Percentiles rank a stretch among this genome's conserved stretches.
phyloP scores from a whole-genome alignment of 2,329 filamentous ascomycete species.

The Calonectria hongkongensis region DNA sequence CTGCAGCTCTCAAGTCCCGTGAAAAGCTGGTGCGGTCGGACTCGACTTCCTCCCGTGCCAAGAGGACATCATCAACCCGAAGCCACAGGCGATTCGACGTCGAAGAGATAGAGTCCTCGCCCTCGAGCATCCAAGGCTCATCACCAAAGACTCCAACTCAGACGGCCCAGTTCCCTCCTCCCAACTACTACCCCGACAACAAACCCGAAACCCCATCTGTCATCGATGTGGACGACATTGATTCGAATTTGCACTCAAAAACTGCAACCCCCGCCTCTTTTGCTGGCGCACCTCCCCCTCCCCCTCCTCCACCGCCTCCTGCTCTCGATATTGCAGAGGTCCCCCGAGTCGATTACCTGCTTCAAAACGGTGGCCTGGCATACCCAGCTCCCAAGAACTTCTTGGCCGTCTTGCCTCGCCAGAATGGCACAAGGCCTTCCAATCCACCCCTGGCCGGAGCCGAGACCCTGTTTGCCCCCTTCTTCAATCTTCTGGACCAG shows the following conservation, averaged over 20 bases:
- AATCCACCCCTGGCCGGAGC: slow-evolving; percentile 80
- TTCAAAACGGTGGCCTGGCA: slow-evolving; percentile 89
- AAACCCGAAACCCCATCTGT: slow-evolving; percentile 61
- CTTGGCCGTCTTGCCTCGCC: slow-evolving; percentile 77
- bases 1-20: slow-evolving; percentile 58
- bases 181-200: slow-evolving; percentile 63
- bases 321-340: slow-evolving; percentile 81
- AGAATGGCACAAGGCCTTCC: slow-evolving; percentile 74
- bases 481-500: slow-evolving; percentile 88
- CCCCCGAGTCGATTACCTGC: slow-evolving; percentile 92
- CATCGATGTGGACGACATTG: slow-evolving; percentile 61
- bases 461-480: slow-evolving; percentile 86
- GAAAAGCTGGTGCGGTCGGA: slow-evolving; percentile 60
- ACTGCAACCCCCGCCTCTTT: slow-evolving; percentile 63
- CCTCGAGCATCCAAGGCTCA: slow-evolving; percentile 71
- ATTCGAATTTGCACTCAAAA: slow-evolving; percentile 57
- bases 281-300: slow-evolving; percentile 65
- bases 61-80: slow-evolving; percentile 63
- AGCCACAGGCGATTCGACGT: slow-evolving; percentile 61
- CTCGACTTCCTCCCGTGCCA: slow-evolving; percentile 59
- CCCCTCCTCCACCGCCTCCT: slow-evolving; percentile 82
- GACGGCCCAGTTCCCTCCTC: slow-evolving; percentile 68
- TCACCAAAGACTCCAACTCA: slow-evolving; percentile 78
- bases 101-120: slow-evolving; percentile 66
- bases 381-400: slow-evolving; percentile 84